Percentiles rank a stretch among this genome's conserved stretches.
These are phyloP conservation scores for Pseudocercospora vitis DNA, from an alignment of 2,329 filamentous ascomycete genomes.

Conservation along the genomic window DNA sequence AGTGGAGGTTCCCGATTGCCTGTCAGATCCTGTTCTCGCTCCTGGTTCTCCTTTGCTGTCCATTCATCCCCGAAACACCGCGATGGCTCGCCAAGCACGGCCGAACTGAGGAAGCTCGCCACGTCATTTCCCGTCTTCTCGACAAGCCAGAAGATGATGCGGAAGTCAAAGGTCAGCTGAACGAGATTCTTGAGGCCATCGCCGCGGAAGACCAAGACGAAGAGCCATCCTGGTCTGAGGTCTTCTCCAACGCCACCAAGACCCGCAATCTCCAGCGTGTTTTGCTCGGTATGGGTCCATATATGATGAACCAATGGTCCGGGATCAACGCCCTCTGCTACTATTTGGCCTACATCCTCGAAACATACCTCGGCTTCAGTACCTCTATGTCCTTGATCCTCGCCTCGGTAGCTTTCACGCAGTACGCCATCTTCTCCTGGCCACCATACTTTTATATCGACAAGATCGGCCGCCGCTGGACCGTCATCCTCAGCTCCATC, in stretches of 20 bases:
- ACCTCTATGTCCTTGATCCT: constrained; percentile 35
- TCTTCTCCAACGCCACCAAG: constrained; percentile 41
- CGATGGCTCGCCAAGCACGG: constrained; percentile 36
- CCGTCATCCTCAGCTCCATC: constrained; percentile 34
- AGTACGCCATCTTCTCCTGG: constrained; percentile 37
- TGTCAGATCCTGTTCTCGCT: constrained; percentile 35
- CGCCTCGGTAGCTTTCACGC: constrained; percentile 36
- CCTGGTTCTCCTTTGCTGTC: constrained; percentile 32
- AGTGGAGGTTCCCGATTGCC: constrained; percentile 36
- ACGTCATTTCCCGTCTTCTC: constrained; percentile 36
- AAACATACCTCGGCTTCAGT: constrained; percentile 33
- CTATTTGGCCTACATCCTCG: constrained; percentile 36
- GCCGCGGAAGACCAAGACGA: constrained; percentile 34
- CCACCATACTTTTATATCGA: constrained; percentile 39
- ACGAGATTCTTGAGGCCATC: constrained; percentile 40
- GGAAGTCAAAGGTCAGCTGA: constrained; percentile 39
- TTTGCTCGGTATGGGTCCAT: constrained; percentile 42
- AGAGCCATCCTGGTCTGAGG: constrained; percentile 40
- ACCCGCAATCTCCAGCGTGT: constrained; percentile 40
- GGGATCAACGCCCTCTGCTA: constrained; percentile 33
- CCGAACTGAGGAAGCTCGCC: constrained; percentile 30
- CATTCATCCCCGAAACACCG: constrained; percentile 34
- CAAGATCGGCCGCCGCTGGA: constrained; percentile 34
- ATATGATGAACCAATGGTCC: constrained; percentile 36
- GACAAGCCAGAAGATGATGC: constrained; percentile 36